Evolutionary conservation across 1,139 yeast genomes (phyloP).

Genomic region (Schizosaccharomyces versatilis): DNA sequence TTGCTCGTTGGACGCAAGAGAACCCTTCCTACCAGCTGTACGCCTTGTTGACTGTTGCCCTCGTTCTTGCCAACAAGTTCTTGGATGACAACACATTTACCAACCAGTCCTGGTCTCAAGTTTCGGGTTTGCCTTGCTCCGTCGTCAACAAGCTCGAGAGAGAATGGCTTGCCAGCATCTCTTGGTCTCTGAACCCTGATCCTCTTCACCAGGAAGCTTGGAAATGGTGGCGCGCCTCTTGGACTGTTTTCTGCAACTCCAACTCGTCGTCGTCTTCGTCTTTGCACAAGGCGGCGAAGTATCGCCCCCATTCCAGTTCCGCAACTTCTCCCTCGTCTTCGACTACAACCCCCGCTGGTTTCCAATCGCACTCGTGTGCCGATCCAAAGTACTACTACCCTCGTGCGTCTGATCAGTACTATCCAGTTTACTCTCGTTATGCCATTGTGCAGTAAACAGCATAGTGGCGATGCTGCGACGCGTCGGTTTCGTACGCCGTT

Average conservation of each 20-base stretch:
- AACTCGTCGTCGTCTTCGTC: neutral
- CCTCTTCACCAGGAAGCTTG: neutral
- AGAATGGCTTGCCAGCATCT: conserved; percentile 35
- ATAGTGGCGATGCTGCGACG: too few species aligned
- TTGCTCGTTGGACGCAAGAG: conserved; percentile 15
- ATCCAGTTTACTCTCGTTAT: conserved; percentile 1
- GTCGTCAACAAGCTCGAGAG: conserved; percentile 47
- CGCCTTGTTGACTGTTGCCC: conserved; percentile 41
- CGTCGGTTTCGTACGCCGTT: too few species aligned
- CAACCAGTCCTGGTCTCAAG: conserved; percentile 85
- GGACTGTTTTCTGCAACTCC: too few species aligned
- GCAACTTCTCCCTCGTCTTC: neutral
- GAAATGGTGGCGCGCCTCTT: conserved; percentile 2
- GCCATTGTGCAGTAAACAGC: neutral
- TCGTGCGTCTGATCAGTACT: neutral
- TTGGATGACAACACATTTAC: conserved; percentile 94
- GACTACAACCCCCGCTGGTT: neutral
- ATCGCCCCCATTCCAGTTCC: neutral
- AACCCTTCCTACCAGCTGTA: conserved; percentile 21
- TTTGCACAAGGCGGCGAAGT: neutral
- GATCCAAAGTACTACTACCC: neutral
- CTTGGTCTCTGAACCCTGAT: neutral
- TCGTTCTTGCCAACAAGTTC: conserved; percentile 75
- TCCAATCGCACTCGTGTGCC: neutral
- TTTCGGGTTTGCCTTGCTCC: conserved; percentile 51